Conservation (phyloP, 768 basidiomycete genomes). For the Tubosaeta sp. region DNA sequence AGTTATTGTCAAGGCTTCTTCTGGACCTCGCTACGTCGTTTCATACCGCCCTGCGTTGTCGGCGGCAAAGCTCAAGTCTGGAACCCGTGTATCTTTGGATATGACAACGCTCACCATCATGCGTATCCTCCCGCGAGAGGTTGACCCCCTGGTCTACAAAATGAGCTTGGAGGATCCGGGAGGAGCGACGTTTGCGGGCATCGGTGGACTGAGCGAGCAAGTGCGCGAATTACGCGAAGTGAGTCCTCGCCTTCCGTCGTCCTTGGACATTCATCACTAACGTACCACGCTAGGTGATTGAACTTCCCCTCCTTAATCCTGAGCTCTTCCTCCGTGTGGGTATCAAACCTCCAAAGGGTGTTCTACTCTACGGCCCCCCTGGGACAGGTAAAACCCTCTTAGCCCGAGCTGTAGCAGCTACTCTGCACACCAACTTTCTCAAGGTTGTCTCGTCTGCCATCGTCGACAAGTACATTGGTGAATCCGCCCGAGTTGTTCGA, state of each 20-base stretch:
- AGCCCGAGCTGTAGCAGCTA: constrained; percentile 94
- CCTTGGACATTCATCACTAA: background rate
- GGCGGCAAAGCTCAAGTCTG: constrained; percentile 86
- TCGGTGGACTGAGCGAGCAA: constrained; percentile 94
- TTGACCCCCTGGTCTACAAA: constrained; percentile 98
- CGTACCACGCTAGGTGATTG: constrained; percentile 67
- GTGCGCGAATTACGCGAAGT: constrained; percentile 95
- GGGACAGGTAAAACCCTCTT: constrained; percentile 96
- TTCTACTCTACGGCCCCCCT: constrained; percentile 92
- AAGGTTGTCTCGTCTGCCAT: constrained; percentile 99
- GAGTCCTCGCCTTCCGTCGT: constrained; percentile 19
- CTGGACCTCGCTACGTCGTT: constrained; percentile 97
- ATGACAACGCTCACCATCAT: constrained; percentile 99
- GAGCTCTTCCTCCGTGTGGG: constrained; percentile 95
- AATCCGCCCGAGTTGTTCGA: constrained; percentile 90
- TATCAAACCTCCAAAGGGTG: constrained; percentile 94
- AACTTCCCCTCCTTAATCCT: constrained; percentile 89
- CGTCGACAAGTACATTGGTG: constrained; percentile 97
- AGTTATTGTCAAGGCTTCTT: constrained; percentile 99
- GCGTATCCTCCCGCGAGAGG: constrained; percentile 96
- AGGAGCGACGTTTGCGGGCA: constrained; percentile 92
- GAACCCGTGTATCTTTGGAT: constrained; percentile 94
- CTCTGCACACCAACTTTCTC: constrained; percentile 91
- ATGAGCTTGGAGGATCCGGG: constrained; percentile 99
- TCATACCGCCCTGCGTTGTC: constrained; percentile 93